Evolutionary conservation across 495 filamentous ascomycete genomes (phyloP), one percentile per base, ranked within the genome.

Genomic region (Glarea lozoyensis): DNA sequence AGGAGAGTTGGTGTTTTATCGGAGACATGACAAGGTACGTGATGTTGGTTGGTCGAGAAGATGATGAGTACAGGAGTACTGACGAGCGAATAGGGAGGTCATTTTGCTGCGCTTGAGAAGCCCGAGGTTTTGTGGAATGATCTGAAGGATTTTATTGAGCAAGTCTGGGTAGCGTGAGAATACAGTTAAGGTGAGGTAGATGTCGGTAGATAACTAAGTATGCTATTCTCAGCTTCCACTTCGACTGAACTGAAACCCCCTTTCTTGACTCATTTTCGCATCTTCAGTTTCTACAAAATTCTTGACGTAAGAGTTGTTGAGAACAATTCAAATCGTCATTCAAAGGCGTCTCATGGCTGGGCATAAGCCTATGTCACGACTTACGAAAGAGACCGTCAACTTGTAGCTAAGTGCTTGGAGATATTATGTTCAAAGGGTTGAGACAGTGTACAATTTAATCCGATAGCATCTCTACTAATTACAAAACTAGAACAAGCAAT

Each of bases 61-160:
- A 7, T 29, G 7, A n/a, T n/a, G 25, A 29, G n/a, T 29, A 29
- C 7, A 7, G 7, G 25, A 29, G 7, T 7, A 29, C n/a, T 29
- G 17, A 34, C 17, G 12, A 6, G n/a, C 17, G n/a, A 7, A 7
- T 13, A 16, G 50, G 79, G 81, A 17, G 78, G 79, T 0, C 79
- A 82, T 60, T 82, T 82, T 48, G 75, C 77, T 1, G 73, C 71
- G 20, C 49, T 79, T 33, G 74, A 83, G 56, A 45, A 65, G 34
- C 79, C 79, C 1, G 60, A 60, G 34, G 54, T 53, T 18, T 56
- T 84, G 31, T 62, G 76, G 27, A 45, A 61, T n/a, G 82, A 84
- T 56, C 40, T 84, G 6, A 62, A 65, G 9, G 68, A 70, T 13
- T 86, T 80, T 53, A 59, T 76, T 12, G 40, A 58, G 10, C 61